Conservation (phyloP, 2,329 filamentous ascomycete genomes). For the Penicillium oxalicum region DNA sequence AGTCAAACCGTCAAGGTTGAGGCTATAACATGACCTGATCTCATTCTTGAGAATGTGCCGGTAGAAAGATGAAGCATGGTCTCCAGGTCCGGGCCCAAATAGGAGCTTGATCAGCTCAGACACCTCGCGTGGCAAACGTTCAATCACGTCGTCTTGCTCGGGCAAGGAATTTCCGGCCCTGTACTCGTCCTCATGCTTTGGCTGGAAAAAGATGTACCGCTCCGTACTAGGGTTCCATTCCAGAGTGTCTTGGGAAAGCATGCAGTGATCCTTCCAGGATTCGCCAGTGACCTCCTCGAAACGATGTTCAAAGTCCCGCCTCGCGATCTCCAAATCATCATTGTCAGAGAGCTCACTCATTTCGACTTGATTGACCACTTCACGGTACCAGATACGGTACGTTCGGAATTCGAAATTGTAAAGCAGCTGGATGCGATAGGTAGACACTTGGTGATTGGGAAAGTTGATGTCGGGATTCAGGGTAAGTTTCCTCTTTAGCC, state of each 20-base stretch:
- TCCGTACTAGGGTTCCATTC: no score
- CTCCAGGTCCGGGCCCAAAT: neutral
- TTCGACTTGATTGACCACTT: neutral
- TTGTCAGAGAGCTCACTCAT: neutral
- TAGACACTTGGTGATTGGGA: neutral
- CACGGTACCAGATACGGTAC: neutral
- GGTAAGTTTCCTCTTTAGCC: neutral
- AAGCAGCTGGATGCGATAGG: conserved; percentile 8
- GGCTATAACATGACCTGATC: no score
- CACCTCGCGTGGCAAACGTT: neutral
- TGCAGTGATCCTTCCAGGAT: conserved; percentile 4
- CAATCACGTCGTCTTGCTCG: neutral
- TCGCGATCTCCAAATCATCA: conserved; percentile 1
- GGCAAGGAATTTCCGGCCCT: neutral
- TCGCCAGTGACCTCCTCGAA: conserved; percentile 1
- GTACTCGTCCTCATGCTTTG: neutral
- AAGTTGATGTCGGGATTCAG: no score
- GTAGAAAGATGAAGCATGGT: no score
- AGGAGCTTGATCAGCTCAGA: neutral
- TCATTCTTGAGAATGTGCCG: no score
- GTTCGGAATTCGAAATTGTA: neutral
- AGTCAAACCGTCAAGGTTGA: no score
- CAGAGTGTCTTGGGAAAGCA: neutral
- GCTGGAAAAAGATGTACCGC: neutral
- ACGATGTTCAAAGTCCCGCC: neutral